Evolutionary conservation across 768 basidiomycete genomes (phyloP).

Genomic region (Roridomyces roridus): DNA sequence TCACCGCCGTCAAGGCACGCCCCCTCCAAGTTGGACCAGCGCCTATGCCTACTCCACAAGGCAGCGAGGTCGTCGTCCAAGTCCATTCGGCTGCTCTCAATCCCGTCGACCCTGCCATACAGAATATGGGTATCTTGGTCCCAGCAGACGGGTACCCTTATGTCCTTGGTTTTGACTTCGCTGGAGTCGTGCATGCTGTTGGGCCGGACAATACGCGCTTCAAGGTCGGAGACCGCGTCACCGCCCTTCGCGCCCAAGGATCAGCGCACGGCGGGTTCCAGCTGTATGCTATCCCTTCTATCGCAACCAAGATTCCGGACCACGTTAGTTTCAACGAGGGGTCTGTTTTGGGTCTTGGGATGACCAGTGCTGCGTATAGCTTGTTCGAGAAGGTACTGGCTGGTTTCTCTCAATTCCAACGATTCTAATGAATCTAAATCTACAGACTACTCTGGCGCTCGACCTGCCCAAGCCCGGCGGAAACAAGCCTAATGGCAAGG

Average conservation of each 20-base stretch:
- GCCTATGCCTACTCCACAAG: neutral
- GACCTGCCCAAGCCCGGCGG: neutral
- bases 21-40: neutral
- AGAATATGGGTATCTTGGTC: neutral
- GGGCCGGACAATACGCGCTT: slow-evolving; percentile 8
- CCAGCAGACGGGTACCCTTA: neutral
- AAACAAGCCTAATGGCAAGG: neutral
- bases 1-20: neutral
- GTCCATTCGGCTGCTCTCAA: neutral
- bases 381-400: neutral
- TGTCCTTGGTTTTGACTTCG: slow-evolving; percentile 1
- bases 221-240: slow-evolving; percentile 1
- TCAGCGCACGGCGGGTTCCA: neutral
- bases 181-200: neutral
- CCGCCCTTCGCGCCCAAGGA: neutral
- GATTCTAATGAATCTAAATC: too few relatives aligned
- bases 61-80: neutral
- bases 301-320: neutral
- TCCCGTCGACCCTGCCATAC: neutral
- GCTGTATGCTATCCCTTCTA: neutral
- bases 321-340: neutral
- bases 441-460: neutral
- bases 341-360: neutral
- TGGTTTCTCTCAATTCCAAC: too few relatives aligned
- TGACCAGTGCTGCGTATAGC: neutral